Conservation (phyloP, 441 rosid species). For the Bocquillonia castaneifolia region DNA sequence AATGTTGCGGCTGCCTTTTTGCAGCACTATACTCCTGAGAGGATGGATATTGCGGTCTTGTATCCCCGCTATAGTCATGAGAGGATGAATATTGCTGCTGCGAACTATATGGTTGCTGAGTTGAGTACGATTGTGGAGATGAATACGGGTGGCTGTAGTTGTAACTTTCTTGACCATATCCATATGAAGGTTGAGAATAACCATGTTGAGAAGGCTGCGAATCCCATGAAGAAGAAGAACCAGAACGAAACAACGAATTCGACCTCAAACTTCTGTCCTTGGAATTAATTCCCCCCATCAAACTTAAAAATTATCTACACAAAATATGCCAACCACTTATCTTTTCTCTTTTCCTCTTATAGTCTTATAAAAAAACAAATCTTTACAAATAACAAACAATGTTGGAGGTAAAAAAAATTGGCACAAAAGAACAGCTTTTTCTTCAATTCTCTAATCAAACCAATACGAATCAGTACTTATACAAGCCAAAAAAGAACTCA, state of each 20-base stretch:
- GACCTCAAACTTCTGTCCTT: slow-evolving; percentile 48
- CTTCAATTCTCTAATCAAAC: too few species aligned
- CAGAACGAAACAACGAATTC: slow-evolving; percentile 35
- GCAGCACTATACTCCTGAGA: slow-evolving; percentile 1
- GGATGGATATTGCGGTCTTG: slow-evolving; percentile 22
- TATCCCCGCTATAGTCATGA: slow-evolving; percentile 26
- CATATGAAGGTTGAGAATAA: slow-evolving; percentile 41
- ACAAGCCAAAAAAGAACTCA: too few species aligned
- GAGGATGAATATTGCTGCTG: slow-evolving; percentile 39
- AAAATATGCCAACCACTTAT: slow-evolving; percentile 1
- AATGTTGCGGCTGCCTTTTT: background rate
- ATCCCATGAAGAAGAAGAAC: slow-evolving; percentile 51
- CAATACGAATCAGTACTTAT: too few species aligned
- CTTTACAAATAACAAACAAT: background rate
- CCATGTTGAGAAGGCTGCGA: slow-evolving; percentile 32
- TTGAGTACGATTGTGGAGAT: slow-evolving; percentile 36
- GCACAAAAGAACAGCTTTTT: too few species aligned
- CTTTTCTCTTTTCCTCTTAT: background rate
- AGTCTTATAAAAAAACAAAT: too few species aligned
- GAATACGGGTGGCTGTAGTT: slow-evolving; percentile 33
- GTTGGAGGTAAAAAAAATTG: too few species aligned
- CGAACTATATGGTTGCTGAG: slow-evolving; percentile 32
- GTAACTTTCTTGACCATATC: slow-evolving; percentile 42
- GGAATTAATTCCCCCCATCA: slow-evolving; percentile 72
- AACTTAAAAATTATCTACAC: slow-evolving; percentile 21